phyloP scores from a whole-genome alignment of 176 grass and related monocot genomes.

The Eleusine indica region DNA sequence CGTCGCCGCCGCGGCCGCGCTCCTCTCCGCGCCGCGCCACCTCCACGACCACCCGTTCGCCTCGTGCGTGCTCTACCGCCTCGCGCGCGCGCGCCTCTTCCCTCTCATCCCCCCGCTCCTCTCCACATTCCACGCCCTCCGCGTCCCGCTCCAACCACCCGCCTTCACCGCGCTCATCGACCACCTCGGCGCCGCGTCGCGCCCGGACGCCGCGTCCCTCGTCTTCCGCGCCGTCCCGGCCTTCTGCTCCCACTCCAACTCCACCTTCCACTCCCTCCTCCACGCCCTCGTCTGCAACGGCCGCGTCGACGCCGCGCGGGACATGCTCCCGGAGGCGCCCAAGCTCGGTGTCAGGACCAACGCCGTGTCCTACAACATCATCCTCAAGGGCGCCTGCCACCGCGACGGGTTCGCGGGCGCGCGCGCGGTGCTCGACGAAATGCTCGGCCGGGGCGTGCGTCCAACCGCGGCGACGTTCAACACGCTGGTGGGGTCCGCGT shows the following conservation, averaged over 20 bases:
- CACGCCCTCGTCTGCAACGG: conserved; percentile 64
- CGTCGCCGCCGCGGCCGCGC: conserved; percentile 48
- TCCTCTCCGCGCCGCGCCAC: conserved; percentile 49
- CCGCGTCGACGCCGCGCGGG: conserved; percentile 46
- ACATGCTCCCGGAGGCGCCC: conserved; percentile 47
- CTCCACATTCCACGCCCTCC: conserved; percentile 44
- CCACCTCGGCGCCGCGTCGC: conserved; percentile 56
- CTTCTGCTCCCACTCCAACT: conserved; percentile 62
- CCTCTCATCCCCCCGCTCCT: conserved; percentile 61
- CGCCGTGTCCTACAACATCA: conserved; percentile 84
- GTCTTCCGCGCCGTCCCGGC: conserved; percentile 66
- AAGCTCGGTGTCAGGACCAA: conserved; percentile 69
- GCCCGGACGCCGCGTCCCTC: conserved; percentile 54
- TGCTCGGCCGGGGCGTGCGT: conserved; percentile 61
- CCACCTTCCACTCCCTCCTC: conserved; percentile 74
- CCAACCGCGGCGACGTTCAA: conserved; percentile 77
- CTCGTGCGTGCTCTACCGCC: conserved; percentile 73
- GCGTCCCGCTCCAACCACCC: conserved; percentile 54
- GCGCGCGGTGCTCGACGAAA: conserved; percentile 70
- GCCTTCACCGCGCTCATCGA: conserved; percentile 64
- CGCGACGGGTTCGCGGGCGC: conserved; percentile 52
- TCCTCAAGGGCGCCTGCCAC: conserved; percentile 60
- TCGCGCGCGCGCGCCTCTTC: conserved; percentile 58
- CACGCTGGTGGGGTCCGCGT: conserved; percentile 56
- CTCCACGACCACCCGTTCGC: conserved; percentile 70